Conservation (phyloP, 73 alveolate genomes). For the Urostyla sp. region DNA sequence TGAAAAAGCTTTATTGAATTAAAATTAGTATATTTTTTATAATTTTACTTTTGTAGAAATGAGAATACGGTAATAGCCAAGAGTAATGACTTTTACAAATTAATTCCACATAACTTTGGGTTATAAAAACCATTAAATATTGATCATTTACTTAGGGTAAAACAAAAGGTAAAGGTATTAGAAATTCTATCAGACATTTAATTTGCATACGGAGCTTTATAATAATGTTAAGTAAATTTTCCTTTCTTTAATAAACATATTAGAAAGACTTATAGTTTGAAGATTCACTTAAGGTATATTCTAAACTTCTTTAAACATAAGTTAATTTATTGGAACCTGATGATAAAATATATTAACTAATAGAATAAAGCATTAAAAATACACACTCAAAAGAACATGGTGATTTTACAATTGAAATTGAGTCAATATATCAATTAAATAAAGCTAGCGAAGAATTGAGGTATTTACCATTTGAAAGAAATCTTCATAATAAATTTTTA, state of each 20-base stretch:
- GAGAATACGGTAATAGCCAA: slow-evolving; percentile 47
- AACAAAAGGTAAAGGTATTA: slow-evolving; percentile 75
- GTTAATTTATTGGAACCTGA: slow-evolving; percentile 10
- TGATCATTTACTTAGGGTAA: slow-evolving; percentile 75
- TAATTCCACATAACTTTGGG: slow-evolving; percentile 84
- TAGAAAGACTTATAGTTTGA: slow-evolving; percentile 53
- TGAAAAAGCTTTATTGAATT: slow-evolving; percentile 45
- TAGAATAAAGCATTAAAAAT: slow-evolving; percentile 57
- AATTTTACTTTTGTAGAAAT: neutral
- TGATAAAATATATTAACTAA: slow-evolving; percentile 7
- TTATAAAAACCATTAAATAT: slow-evolving; percentile 80
- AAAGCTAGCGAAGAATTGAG: slow-evolving; percentile 72
- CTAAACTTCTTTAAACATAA: slow-evolving; percentile 61
- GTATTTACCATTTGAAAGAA: slow-evolving; percentile 54
- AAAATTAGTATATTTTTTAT: neutral
- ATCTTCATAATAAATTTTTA: slow-evolving; percentile 58
- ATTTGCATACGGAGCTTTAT: slow-evolving; percentile 61
- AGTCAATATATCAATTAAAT: slow-evolving; percentile 51
- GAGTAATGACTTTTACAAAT: slow-evolving; percentile 77
- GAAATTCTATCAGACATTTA: slow-evolving; percentile 74
- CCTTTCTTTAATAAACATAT: no score
- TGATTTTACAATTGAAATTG: slow-evolving; percentile 53
- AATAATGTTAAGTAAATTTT: slow-evolving; percentile 13
- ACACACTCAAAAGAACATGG: slow-evolving; percentile 81
- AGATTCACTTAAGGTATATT: slow-evolving; percentile 76